These are phyloP conservation scores for Coccomyxa sp. DNA, from an alignment of 139 green algal genomes.

Conservation along the genomic window DNA sequence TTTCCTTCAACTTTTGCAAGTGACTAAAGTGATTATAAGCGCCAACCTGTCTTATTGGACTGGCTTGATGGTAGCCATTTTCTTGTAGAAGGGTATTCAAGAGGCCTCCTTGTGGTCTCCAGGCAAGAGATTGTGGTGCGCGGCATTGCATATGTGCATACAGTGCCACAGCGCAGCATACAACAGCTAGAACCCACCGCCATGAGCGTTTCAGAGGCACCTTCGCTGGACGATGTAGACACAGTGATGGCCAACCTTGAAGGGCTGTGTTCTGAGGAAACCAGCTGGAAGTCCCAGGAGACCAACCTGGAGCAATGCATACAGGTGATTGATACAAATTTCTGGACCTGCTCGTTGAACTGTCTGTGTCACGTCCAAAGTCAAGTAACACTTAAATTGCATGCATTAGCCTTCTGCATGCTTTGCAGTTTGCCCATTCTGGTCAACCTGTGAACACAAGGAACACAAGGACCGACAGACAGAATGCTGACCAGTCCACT, in stretches of 20 bases:
- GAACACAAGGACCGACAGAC: too few relatives aligned
- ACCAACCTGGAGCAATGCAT: neutral
- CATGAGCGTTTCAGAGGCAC: neutral
- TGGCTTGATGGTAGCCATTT: neutral
- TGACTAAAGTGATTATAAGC: neutral
- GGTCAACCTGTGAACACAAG: neutral
- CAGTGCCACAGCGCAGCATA: neutral
- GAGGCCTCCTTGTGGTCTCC: neutral
- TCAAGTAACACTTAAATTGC: neutral
- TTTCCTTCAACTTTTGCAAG: neutral
- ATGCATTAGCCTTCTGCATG: neutral
- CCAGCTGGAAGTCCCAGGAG: neutral
- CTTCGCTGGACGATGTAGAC: neutral
- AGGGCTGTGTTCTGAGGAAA: neutral
- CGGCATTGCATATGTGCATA: neutral
- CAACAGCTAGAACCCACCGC: neutral
- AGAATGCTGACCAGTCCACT: too few relatives aligned
- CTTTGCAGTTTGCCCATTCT: neutral
- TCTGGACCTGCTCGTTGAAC: neutral
- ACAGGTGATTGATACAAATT: neutral
- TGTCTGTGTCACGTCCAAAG: neutral
- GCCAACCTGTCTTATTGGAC: neutral
- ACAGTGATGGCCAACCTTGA: neutral
- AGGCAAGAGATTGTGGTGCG: neutral
- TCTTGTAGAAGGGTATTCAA: neutral